Conservation (phyloP, 2,329 filamentous ascomycete species). For the Dothistroma septosporum region DNA sequence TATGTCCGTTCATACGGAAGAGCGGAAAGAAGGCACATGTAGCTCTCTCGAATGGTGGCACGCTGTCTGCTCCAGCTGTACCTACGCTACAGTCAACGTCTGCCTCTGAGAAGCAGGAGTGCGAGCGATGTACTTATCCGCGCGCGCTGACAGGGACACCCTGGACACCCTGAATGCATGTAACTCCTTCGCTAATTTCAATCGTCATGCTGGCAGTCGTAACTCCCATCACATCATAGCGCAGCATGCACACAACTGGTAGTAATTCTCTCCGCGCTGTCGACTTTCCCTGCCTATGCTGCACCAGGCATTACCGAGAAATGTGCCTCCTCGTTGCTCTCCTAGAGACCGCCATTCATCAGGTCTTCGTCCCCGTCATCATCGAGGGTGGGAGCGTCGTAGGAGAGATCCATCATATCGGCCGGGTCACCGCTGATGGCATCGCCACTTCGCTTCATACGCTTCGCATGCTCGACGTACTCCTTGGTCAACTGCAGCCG, state of each 20-base stretch:
- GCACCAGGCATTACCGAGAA: background rate
- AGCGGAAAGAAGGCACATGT: background rate
- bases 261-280: background rate
- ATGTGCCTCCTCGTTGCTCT: background rate
- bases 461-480: slow-evolving; percentile 52
- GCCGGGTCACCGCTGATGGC: slow-evolving; percentile 31
- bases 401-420: slow-evolving; percentile 36
- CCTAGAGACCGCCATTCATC: slow-evolving; percentile 24
- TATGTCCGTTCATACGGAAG: background rate
- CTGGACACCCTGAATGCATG: slow-evolving; percentile 2
- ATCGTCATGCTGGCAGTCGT: background rate
- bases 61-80: slow-evolving; percentile 6
- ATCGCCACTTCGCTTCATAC: slow-evolving; percentile 41
- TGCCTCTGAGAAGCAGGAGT: background rate
- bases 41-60: background rate
- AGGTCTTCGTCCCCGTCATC: slow-evolving; percentile 33
- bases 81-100: slow-evolving; percentile 5
- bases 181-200: slow-evolving; percentile 11
- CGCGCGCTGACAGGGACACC: background rate
- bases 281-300: background rate
- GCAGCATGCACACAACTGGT: background rate
- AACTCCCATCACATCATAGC: background rate
- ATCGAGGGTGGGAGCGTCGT: slow-evolving; percentile 26
- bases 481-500: slow-evolving; percentile 56
- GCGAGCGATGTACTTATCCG: background rate